phyloP scores from a whole-genome alignment of 148 eudicot species.

The Vaccinium corymbosum region DNA sequence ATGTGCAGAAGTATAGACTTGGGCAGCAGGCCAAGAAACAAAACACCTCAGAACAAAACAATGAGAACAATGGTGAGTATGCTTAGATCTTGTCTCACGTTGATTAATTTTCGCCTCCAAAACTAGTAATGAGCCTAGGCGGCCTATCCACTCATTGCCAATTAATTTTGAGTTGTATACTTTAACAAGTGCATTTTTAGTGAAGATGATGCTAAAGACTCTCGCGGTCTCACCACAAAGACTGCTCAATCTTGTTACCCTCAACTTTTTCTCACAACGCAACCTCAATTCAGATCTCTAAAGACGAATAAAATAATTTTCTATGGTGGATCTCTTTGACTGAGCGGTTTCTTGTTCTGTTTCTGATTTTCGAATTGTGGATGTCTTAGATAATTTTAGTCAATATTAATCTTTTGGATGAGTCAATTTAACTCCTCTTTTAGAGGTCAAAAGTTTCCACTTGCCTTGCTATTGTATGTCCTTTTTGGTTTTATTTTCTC shows the following conservation, averaged over 20 bases:
- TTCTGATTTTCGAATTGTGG: background rate
- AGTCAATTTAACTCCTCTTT: background rate
- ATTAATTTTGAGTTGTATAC: too few relatives aligned
- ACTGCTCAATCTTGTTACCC: background rate
- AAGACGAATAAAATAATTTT: background rate
- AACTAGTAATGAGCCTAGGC: too few relatives aligned
- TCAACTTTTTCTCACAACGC: background rate
- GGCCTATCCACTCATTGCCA: too few relatives aligned
- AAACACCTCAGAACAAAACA: constrained; percentile 27
- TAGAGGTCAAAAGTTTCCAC: background rate
- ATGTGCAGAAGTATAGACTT: constrained; percentile 54
- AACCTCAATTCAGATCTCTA: background rate
- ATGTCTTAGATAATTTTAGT: background rate
- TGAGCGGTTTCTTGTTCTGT: background rate
- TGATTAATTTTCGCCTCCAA: too few relatives aligned
- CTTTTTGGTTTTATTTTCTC: background rate
- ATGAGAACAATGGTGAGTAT: constrained; percentile 37
- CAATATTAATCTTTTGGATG: background rate
- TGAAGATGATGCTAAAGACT: background rate
- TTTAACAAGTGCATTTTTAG: too few relatives aligned
- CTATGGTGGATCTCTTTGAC: background rate
- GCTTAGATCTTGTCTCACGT: background rate
- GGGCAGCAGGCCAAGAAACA: constrained; percentile 52
- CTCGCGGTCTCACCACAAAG: background rate
- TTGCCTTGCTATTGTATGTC: background rate